Percentiles rank a stretch among this genome's conserved stretches.
Conservation (phyloP, 2,329 filamentous ascomycete genomes). For the Pseudogymnoascus sp. region DNA sequence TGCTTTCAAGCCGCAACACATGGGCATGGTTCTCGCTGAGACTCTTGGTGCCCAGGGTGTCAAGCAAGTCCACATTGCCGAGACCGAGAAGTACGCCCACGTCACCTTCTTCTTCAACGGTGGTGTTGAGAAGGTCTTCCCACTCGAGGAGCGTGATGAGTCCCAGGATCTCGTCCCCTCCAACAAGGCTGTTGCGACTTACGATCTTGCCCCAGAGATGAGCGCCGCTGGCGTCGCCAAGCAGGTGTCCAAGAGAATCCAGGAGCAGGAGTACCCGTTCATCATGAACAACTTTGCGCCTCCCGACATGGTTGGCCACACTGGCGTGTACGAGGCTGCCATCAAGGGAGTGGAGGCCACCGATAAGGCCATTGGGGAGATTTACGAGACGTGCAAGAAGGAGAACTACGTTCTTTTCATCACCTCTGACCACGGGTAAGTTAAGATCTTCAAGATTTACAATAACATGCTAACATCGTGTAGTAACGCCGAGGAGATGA, state of each 20-base stretch:
- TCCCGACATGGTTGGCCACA: slow-evolving; percentile 98
- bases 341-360: slow-evolving; percentile 78
- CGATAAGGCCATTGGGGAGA: slow-evolving; percentile 86
- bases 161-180: slow-evolving; percentile 70
- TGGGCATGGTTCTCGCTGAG: slow-evolving; percentile 97
- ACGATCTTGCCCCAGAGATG: slow-evolving; percentile 94
- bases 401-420: slow-evolving; percentile 90
- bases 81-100: slow-evolving; percentile 99
- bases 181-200: slow-evolving; percentile 84
- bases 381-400: slow-evolving; percentile 91
- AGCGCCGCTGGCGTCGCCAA: slow-evolving; percentile 83
- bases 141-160: slow-evolving; percentile 85
- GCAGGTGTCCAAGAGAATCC: slow-evolving; percentile 81
- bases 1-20: slow-evolving; percentile 88
- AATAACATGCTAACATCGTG: slow-evolving; percentile 17
- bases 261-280: slow-evolving; percentile 82
- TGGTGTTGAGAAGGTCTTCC: slow-evolving; percentile 93
- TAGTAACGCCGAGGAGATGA: slow-evolving; percentile 96
- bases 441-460: slow-evolving; percentile 14
- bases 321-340: slow-evolving; percentile 91
- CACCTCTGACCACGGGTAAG: slow-evolving; percentile 84
- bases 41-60: slow-evolving; percentile 85
- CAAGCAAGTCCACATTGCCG: slow-evolving; percentile 91
- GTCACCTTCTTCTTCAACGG: slow-evolving; percentile 99
- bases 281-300: slow-evolving; percentile 99